Evolutionary conservation across 106 monocot species (phyloP).

Genomic region (Acorus calamus): DNA sequence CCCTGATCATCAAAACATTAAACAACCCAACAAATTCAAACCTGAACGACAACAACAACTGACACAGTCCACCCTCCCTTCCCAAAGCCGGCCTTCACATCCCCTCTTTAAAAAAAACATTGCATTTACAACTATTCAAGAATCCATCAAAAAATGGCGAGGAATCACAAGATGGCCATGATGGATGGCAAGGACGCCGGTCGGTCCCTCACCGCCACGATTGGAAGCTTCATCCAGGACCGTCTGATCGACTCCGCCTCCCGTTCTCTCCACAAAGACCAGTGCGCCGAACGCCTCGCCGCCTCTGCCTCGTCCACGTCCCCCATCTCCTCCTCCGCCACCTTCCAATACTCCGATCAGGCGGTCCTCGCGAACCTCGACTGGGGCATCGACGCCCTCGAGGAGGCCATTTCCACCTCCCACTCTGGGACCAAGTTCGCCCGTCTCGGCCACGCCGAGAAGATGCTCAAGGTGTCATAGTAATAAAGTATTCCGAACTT

Average conservation of each 20-base stretch:
- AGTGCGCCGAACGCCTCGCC: constrained; percentile 49
- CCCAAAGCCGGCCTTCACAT: too few species aligned
- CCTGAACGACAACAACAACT: too few species aligned
- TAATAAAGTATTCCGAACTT: too few species aligned
- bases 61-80: too few species aligned
- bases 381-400: constrained; percentile 54
- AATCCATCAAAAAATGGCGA: not conserved
- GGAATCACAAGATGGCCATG: constrained; percentile 4
- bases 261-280: constrained; percentile 28
- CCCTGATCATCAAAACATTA: too few species aligned
- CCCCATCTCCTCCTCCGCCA: constrained; percentile 6
- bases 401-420: constrained; percentile 33
- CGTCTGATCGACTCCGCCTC: constrained; percentile 22
- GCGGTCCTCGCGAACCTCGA: constrained; percentile 49
- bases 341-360: constrained; percentile 35
- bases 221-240: constrained; percentile 32
- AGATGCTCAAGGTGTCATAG: constrained; percentile 26
- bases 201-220: constrained; percentile 17
- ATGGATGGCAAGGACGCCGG: constrained; percentile 13
- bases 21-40: too few species aligned
- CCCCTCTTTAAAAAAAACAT: too few species aligned
- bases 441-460: constrained; percentile 49
- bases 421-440: constrained; percentile 38
- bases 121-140: too few species aligned
- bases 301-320: not conserved